Conservation (phyloP, 2,329 filamentous ascomycete genomes). For the Ophiosphaerella herpotricha region DNA sequence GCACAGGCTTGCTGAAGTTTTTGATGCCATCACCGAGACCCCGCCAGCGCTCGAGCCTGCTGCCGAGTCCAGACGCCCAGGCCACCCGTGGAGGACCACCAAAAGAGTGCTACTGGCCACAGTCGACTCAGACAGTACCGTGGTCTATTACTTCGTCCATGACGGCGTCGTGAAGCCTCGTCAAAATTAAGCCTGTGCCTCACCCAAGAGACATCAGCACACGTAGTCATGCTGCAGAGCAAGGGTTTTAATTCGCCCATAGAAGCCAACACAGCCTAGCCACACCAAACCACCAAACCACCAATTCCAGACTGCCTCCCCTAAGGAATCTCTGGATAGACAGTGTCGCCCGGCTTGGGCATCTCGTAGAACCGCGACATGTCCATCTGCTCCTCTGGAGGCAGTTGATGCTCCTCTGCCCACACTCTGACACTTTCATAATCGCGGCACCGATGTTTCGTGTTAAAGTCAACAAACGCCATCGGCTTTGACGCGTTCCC, state of each 20-base stretch:
- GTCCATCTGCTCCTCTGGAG: slow-evolving; percentile 43
- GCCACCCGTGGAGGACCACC: slow-evolving; percentile 50
- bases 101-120: slow-evolving; percentile 78
- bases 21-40: slow-evolving; percentile 60
- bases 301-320: too few relatives aligned
- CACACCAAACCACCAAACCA: not conserved
- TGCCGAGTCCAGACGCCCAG: slow-evolving; percentile 8
- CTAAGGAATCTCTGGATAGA: slow-evolving; percentile 37
- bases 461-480: slow-evolving; percentile 67
- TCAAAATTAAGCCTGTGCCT: slow-evolving; percentile 65
- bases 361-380: slow-evolving; percentile 51
- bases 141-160: slow-evolving; percentile 84
- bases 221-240: not conserved
- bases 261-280: slow-evolving; percentile 8
- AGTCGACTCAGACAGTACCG: slow-evolving; percentile 77
- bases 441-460: slow-evolving; percentile 62
- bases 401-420: slow-evolving; percentile 60
- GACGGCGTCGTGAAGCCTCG: slow-evolving; percentile 86
- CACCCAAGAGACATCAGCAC: not conserved
- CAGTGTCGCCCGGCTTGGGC: slow-evolving; percentile 40
- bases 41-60: slow-evolving; percentile 45
- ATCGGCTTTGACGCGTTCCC: slow-evolving; percentile 49
- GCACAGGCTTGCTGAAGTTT: slow-evolving; percentile 67
- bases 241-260: not conserved
- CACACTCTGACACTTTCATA: slow-evolving; percentile 59